These are phyloP conservation scores for Phialophora macrospora DNA, from an alignment of 2,329 filamentous ascomycete genomes.

Conservation along the genomic window DNA sequence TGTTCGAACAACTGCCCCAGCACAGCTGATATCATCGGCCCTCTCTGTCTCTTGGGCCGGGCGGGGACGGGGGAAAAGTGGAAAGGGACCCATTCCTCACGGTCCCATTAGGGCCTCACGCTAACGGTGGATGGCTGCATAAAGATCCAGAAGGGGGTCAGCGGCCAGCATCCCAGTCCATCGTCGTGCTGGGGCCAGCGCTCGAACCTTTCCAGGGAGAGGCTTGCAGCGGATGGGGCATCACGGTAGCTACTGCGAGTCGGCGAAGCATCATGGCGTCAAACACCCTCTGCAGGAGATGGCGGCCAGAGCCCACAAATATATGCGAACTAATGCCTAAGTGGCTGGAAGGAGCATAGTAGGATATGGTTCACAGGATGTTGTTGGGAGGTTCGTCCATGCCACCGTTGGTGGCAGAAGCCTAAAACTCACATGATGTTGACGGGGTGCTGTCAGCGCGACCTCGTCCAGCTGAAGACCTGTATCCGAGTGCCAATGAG, in stretches of 20 bases:
- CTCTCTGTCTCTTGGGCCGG: background rate
- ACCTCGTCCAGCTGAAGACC: background rate
- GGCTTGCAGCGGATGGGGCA: conserved; percentile 22
- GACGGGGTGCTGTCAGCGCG: background rate
- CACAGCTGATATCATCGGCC: conserved; percentile 31
- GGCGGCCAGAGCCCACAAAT: background rate
- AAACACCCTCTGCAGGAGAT: conserved; percentile 16
- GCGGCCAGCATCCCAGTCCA: conserved; percentile 9
- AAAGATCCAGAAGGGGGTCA: conserved; percentile 17
- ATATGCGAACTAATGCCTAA: conserved; percentile 18
- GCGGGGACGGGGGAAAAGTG: conserved; percentile 4
- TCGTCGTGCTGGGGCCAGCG: background rate
- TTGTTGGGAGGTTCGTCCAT: conserved; percentile 27
- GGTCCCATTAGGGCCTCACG: conserved; percentile 12
- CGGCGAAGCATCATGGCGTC: conserved; percentile 26
- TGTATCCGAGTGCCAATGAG: background rate
- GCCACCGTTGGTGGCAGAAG: conserved; percentile 18
- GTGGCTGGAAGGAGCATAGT: conserved; percentile 14
- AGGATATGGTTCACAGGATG: conserved; percentile 28
- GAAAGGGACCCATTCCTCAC: conserved; percentile 2
- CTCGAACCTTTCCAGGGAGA: conserved; percentile 14
- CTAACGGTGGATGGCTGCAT: conserved; percentile 20
- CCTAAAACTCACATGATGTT: conserved; percentile 1
- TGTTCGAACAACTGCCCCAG: background rate
- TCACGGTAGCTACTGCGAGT: conserved; percentile 13